phyloP scores from a whole-genome alignment of 306 rosid species.

The Nissolia schottii region DNA sequence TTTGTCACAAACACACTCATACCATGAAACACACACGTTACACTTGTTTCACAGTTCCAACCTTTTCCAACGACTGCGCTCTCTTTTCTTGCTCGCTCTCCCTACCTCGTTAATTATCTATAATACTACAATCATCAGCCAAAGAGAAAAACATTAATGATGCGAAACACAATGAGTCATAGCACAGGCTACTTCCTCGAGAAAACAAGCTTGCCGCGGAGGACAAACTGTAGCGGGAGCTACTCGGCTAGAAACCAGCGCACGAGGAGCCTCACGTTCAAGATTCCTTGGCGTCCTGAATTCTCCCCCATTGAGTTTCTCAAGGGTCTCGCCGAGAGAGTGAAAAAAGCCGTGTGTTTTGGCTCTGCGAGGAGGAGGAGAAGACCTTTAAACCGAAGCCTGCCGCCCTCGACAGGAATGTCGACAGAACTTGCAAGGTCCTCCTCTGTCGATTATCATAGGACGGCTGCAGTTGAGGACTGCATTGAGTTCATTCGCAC shows the following conservation, averaged over 20 bases:
- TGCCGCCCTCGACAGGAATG: slow-evolving; percentile 27
- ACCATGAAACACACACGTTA: background rate
- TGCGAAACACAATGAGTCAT: slow-evolving; percentile 9
- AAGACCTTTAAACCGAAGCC: slow-evolving; percentile 23
- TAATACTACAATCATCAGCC: background rate
- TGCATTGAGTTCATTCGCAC: slow-evolving; percentile 86
- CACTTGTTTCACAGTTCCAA: slow-evolving; percentile 19
- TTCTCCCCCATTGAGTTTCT: slow-evolving; percentile 38
- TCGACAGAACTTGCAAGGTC: slow-evolving; percentile 42
- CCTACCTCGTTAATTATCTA: slow-evolving; percentile 18
- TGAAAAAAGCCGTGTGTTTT: slow-evolving; percentile 42
- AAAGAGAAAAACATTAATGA: background rate
- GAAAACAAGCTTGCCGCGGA: slow-evolving; percentile 29
- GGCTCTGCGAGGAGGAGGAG: slow-evolving; percentile 30
- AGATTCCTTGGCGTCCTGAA: slow-evolving; percentile 27
- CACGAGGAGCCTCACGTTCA: slow-evolving; percentile 23
- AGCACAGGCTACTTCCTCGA: slow-evolving; percentile 18
- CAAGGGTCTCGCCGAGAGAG: slow-evolving; percentile 54
- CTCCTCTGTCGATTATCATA: slow-evolving; percentile 49
- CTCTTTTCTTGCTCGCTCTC: background rate
- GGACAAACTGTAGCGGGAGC: slow-evolving; percentile 18
- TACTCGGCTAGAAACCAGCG: slow-evolving; percentile 12
- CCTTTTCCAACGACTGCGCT: slow-evolving; percentile 25
- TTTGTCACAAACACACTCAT: background rate
- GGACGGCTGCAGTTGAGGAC: slow-evolving; percentile 76